Conservation (phyloP, 306 rosid genomes). For the Argentina anserina region DNA sequence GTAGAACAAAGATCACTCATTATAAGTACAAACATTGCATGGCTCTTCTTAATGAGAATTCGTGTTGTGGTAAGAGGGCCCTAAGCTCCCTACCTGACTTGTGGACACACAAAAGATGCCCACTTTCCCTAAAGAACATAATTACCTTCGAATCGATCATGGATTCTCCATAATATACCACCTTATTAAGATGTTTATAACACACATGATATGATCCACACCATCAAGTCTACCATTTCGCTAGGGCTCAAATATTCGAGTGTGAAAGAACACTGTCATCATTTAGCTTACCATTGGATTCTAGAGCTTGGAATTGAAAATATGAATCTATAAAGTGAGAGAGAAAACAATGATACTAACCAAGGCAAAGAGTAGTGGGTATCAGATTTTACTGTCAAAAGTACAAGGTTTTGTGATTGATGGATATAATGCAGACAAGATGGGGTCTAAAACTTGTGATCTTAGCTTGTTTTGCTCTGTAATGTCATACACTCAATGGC, state of each 20-base stretch:
- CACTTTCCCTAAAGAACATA: conserved; percentile 1
- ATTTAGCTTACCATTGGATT: conserved; percentile 25
- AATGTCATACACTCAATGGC: conserved; percentile 26
- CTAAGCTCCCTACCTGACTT: background rate
- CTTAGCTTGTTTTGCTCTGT: conserved; percentile 19
- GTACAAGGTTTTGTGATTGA: conserved; percentile 21
- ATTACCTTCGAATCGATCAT: no score
- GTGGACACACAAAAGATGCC: conserved; percentile 17
- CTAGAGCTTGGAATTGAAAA: background rate
- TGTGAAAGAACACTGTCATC: conserved; percentile 20
- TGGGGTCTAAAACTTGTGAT: conserved; percentile 44
- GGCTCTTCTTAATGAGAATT: background rate
- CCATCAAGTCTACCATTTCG: no score
- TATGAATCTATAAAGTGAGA: conserved; percentile 1
- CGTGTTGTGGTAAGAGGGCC: conserved; percentile 7
- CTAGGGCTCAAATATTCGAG: background rate
- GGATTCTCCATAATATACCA: no score
- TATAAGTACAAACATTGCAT: background rate
- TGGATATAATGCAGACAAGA: conserved; percentile 26
- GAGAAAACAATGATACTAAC: background rate
- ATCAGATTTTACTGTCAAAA: conserved; percentile 15
- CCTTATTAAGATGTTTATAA: conserved; percentile 9
- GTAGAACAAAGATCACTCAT: background rate
- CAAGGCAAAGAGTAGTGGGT: conserved; percentile 20
- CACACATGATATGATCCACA: conserved; percentile 3